Evolutionary conservation across 2,329 filamentous ascomycete species (phyloP).

Genomic region (Eurotiales sp.): DNA sequence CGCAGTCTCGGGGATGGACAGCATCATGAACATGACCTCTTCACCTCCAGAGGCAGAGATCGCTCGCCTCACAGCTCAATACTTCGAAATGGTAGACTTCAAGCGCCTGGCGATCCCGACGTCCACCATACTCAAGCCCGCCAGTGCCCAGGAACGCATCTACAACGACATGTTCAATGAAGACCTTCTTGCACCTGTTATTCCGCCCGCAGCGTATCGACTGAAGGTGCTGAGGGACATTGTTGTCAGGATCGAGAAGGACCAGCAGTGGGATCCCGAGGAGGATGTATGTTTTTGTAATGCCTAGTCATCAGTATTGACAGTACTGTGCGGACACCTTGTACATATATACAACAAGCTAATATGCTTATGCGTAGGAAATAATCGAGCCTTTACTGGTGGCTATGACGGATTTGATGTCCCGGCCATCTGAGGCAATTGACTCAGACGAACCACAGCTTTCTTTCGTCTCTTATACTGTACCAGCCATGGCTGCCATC

Average conservation of each 20-base stretch:
- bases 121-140: conserved; percentile 53
- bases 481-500: conserved; percentile 30
- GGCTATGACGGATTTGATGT: conserved; percentile 62
- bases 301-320: conserved; percentile 17
- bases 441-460: conserved; percentile 63
- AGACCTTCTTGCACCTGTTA: conserved; percentile 46
- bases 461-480: conserved; percentile 69
- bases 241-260: conserved; percentile 64
- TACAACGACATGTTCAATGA: conserved; percentile 65
- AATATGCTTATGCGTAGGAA: conserved; percentile 55
- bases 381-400: conserved; percentile 77
- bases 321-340: too few species aligned
- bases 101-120: conserved; percentile 61
- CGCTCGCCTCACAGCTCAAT: conserved; percentile 58
- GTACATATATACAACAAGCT: neutral
- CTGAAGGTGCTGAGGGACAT: conserved; percentile 70
- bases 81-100: conserved; percentile 69
- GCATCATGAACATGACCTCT: neutral
- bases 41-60: neutral
- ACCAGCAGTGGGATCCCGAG: conserved; percentile 71
- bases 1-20: too few species aligned
- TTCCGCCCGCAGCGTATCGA: conserved; percentile 67
- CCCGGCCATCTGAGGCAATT: conserved; percentile 49
- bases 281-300: conserved; percentile 62
- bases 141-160: conserved; percentile 62